These are phyloP conservation scores for Gentiana dahurica DNA, from an alignment of 257 asterid species.

Conservation along the genomic window DNA sequence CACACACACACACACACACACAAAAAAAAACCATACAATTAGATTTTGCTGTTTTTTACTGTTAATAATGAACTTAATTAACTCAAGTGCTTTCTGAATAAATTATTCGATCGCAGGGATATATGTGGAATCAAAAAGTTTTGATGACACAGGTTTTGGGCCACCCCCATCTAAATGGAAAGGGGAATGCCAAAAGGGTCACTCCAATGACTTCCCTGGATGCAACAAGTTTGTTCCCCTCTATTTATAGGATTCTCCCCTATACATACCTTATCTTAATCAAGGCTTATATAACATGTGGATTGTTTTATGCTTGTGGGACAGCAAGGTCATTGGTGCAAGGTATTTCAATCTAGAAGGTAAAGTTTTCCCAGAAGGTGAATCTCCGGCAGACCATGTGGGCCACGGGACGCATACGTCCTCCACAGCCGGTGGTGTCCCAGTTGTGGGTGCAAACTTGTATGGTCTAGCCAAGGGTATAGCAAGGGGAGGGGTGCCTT, in stretches of 20 bases:
- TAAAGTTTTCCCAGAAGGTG: too few species aligned
- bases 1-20: too few species aligned
- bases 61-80: not conserved
- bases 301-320: too few species aligned
- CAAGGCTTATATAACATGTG: too few species aligned
- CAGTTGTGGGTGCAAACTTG: not conserved
- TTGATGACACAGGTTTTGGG: conserved; percentile 52
- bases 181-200: conserved; percentile 40
- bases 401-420: not conserved
- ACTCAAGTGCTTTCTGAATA: too few species aligned
- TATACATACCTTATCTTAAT: too few species aligned
- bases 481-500: not conserved
- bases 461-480: not conserved
- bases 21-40: too few species aligned
- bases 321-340: too few species aligned
- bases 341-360: too few species aligned
- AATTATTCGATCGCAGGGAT: conserved; percentile 25
- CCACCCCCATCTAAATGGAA: conserved; percentile 77
- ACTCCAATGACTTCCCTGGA: conserved; percentile 37
- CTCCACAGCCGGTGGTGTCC: not conserved
- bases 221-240: conserved; percentile 54
- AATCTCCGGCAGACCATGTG: too few species aligned
- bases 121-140: conserved; percentile 41
- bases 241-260: not conserved
- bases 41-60: too few species aligned